Conservation (phyloP, 805 yeast genomes). For the Candida khao-thaluensis region DNA sequence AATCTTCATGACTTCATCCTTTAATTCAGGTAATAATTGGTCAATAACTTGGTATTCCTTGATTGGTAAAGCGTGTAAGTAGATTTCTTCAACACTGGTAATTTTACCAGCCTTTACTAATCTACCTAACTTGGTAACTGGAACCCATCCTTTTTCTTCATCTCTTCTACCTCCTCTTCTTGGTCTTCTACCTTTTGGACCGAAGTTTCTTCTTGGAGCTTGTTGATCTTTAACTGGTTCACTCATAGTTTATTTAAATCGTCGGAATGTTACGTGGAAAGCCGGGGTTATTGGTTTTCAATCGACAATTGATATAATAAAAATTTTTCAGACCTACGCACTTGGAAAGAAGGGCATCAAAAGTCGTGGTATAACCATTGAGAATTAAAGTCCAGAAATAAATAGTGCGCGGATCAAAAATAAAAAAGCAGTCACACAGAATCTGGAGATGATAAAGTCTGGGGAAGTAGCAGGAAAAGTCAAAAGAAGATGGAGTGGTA, state of each 20-base stretch:
- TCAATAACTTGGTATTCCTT: conserved; percentile 99
- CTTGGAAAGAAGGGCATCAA: neutral
- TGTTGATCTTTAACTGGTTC: conserved; percentile 28
- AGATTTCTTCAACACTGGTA: conserved; percentile 94
- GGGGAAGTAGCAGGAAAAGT: neutral
- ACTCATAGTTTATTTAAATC: conserved; percentile 13
- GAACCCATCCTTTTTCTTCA: conserved; percentile 99
- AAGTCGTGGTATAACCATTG: conserved; percentile 1
- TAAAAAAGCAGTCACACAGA: neutral
- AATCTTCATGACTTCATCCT: conserved; percentile 99
- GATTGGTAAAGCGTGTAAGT: conserved; percentile 98
- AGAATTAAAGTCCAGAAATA: no score
- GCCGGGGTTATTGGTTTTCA: conserved; percentile 66
- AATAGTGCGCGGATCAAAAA: neutral
- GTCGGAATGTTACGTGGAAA: conserved; percentile 74
- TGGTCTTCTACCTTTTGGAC: conserved; percentile 52
- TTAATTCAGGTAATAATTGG: conserved; percentile 89
- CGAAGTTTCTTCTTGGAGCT: conserved; percentile 50
- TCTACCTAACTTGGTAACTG: conserved; percentile 99
- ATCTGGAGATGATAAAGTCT: neutral
- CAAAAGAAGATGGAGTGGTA: no score
- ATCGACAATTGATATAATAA: conserved; percentile 42
- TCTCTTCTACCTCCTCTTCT: conserved; percentile 64
- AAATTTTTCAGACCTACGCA: conserved; percentile 9
- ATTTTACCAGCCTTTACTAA: conserved; percentile 98